These are phyloP conservation scores for Melanopsichium pennsylvanicum DNA, from an alignment of 1,284 basidiomycete species.

Conservation along the genomic window DNA sequence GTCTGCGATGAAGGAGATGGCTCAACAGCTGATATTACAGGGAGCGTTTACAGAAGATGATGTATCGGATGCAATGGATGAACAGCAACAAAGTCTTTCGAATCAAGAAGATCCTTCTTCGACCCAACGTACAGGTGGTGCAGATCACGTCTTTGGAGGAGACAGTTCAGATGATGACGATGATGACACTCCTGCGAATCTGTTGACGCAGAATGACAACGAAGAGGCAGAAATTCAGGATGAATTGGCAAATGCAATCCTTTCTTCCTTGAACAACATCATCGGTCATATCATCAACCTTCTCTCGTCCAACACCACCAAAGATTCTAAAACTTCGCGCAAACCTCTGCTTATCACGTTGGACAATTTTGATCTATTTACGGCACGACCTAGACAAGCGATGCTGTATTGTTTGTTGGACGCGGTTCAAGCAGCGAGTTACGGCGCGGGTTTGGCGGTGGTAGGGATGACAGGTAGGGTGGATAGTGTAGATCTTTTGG, in stretches of 20 bases:
- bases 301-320: constrained; percentile 42
- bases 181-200: constrained; percentile 11
- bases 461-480: constrained; percentile 55
- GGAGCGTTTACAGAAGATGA: constrained; percentile 54
- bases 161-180: constrained; percentile 12
- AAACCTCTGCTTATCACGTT: constrained; percentile 59
- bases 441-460: constrained; percentile 56
- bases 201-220: constrained; percentile 1
- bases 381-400: constrained; percentile 55
- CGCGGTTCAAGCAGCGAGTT: constrained; percentile 61
- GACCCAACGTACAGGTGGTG: no score
- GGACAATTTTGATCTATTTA: constrained; percentile 61
- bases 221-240: constrained; percentile 40
- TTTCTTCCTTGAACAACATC: constrained; percentile 45
- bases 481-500: constrained; percentile 58
- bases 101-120: no score
- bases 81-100: no score
- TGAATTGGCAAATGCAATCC: constrained; percentile 25
- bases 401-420: constrained; percentile 64
- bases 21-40: constrained; percentile 56
- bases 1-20: constrained; percentile 59
- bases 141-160: constrained; percentile 34
- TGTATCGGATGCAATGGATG: constrained; percentile 15
- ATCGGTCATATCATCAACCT: constrained; percentile 58
- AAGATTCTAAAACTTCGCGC: not conserved